Evolutionary conservation across 1,139 yeast species (phyloP).

Genomic region (Saccharomyces hybrid): DNA sequence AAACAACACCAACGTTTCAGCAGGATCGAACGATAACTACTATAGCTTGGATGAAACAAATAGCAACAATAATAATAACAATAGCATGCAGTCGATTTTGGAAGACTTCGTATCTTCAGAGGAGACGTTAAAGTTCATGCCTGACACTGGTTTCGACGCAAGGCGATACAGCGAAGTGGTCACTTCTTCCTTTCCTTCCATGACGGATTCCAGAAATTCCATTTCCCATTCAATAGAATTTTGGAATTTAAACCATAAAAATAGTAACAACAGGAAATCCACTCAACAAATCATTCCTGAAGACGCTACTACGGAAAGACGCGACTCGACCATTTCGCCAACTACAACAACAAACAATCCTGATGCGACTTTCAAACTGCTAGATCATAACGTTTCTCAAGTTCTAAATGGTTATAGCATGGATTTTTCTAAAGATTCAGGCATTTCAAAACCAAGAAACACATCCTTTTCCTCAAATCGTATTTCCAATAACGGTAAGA

Average conservation of each 20-base stretch:
- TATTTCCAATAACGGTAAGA: not conserved
- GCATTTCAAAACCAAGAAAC: not conserved
- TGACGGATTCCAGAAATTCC: slow-evolving; percentile 18
- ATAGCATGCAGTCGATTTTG: slow-evolving; percentile 1
- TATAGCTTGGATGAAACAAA: not conserved
- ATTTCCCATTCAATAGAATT: slow-evolving; percentile 24
- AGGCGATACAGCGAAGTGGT: slow-evolving; percentile 22
- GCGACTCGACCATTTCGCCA: not conserved
- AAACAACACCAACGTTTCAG: not conserved
- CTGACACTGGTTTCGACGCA: slow-evolving; percentile 1
- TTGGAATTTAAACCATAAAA: slow-evolving; percentile 18
- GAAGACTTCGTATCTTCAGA: slow-evolving; percentile 3
- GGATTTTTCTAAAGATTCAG: slow-evolving; percentile 9
- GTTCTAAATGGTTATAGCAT: slow-evolving; percentile 22
- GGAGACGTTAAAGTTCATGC: slow-evolving; percentile 5
- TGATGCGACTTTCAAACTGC: not conserved
- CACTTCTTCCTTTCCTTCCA: slow-evolving; percentile 9
- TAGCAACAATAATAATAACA: not conserved
- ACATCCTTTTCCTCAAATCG: not conserved
- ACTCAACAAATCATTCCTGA: not conserved
- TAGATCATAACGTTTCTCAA: slow-evolving; percentile 16
- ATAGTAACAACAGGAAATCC: slow-evolving; percentile 2
- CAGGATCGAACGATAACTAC: not conserved
- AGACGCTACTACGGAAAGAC: not conserved
- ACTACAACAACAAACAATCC: not conserved